phyloP scores from a whole-genome alignment of 371 early-diverging fungal species.

The Apophysomyces sp. region DNA sequence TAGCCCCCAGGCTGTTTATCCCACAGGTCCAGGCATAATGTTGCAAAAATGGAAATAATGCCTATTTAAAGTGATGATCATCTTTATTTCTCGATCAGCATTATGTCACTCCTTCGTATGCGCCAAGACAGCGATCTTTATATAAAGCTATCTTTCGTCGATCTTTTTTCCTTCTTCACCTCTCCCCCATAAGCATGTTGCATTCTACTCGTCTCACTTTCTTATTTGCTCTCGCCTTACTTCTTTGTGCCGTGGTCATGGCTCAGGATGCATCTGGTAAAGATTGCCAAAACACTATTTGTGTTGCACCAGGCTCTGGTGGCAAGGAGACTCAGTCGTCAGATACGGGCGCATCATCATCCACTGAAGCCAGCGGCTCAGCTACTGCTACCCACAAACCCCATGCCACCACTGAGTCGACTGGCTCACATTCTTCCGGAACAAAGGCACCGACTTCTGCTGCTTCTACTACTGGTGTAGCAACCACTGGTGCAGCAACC shows the following conservation, averaged over 20 bases:
- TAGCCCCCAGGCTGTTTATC: neutral
- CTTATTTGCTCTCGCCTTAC: neutral
- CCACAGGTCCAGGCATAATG: neutral
- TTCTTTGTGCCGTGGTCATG: neutral
- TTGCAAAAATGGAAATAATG: neutral
- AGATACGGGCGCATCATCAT: neutral
- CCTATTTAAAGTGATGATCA: neutral
- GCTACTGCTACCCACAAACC: neutral
- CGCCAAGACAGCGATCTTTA: neutral
- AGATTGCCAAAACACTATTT: neutral
- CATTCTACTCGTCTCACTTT: neutral
- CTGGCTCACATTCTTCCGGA: neutral
- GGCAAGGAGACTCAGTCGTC: neutral
- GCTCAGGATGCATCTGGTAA: neutral
- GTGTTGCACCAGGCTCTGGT: neutral
- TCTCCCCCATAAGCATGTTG: neutral
- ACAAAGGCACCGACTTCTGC: neutral
- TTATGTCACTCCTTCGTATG: neutral
- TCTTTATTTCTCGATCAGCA: neutral
- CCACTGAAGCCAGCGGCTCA: neutral
- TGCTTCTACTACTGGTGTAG: neutral
- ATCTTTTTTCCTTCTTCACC: neutral
- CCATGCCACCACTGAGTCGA: no score
- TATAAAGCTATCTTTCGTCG: neutral
- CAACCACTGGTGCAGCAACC: neutral